These are phyloP conservation scores for Candida smagusa DNA, from an alignment of 1,139 yeast species.

Conservation along the genomic window DNA sequence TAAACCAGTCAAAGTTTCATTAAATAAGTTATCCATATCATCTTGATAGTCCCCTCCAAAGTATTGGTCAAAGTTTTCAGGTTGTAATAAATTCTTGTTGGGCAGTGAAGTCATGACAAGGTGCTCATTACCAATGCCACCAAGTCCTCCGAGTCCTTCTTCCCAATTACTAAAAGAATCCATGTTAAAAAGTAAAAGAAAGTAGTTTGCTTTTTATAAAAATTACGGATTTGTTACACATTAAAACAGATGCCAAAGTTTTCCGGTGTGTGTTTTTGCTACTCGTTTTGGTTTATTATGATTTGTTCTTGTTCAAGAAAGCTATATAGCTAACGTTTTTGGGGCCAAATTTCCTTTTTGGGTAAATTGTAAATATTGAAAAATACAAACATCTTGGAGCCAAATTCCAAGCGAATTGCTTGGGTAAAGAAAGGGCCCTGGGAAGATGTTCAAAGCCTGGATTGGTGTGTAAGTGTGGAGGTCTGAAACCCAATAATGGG, in stretches of 20 bases:
- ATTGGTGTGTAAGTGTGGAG: too few relatives aligned
- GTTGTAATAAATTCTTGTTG: constrained; percentile 29
- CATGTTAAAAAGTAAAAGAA: constrained; percentile 13
- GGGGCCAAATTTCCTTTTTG: constrained; percentile 4
- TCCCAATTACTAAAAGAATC: constrained; percentile 29
- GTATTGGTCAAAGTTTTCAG: constrained; percentile 41
- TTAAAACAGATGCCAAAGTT: constrained; percentile 2
- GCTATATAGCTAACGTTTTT: background rate
- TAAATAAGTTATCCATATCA: constrained; percentile 37
- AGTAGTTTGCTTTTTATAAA: background rate
- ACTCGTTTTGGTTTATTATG: constrained; percentile 6
- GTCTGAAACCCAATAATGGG: too few relatives aligned
- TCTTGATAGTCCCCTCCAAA: constrained; percentile 32
- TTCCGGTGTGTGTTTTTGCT: constrained; percentile 2
- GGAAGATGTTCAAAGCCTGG: too few relatives aligned
- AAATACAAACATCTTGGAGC: constrained; percentile 1
- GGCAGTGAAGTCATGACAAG: constrained; percentile 10
- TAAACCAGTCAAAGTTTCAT: constrained; percentile 41
- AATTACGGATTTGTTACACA: constrained; percentile 4
- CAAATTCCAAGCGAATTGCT: background rate
- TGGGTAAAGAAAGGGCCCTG: background rate
- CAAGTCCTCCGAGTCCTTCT: constrained; percentile 12
- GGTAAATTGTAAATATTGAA: constrained; percentile 4
- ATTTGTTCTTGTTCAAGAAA: constrained; percentile 6
- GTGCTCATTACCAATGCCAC: constrained; percentile 1